Conservation (phyloP, 2,329 filamentous ascomycete genomes). For the Neonectria coccinea region DNA sequence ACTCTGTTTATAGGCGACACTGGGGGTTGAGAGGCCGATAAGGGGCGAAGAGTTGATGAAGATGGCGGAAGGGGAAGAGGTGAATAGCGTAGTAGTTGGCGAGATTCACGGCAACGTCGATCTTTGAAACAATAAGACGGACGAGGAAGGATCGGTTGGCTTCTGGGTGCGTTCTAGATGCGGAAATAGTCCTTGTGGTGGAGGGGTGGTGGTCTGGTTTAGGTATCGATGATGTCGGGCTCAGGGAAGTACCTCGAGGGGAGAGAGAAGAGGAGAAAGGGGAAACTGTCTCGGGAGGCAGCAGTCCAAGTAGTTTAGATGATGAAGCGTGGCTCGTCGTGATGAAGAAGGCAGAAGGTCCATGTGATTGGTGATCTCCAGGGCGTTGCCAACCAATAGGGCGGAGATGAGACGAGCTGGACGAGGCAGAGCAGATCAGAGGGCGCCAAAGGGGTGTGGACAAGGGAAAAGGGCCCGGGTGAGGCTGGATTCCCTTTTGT, state of each 20-base stretch:
- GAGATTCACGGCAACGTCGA: not conserved
- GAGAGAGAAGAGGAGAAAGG: conserved; percentile 39
- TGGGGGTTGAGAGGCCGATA: conserved; percentile 11
- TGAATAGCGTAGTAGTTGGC: conserved; percentile 16
- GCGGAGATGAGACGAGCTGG: conserved; percentile 48
- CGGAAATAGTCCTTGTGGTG: conserved; percentile 34
- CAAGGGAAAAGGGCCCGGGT: conserved; percentile 43
- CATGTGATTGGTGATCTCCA: conserved; percentile 52
- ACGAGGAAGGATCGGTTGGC: conserved; percentile 15
- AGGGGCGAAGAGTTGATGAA: conserved; percentile 12
- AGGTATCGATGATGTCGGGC: conserved; percentile 43
- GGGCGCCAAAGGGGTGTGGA: conserved; percentile 47
- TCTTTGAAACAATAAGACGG: conserved; percentile 13
- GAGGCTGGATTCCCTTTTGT: conserved; percentile 40
- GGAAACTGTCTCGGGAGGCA: conserved; percentile 46
- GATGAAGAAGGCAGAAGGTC: conserved; percentile 45
- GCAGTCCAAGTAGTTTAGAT: conserved; percentile 41
- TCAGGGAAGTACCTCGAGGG: conserved; percentile 37
- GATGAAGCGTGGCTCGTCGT: conserved; percentile 45
- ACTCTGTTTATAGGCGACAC: conserved; percentile 19
- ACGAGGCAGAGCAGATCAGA: conserved; percentile 49
- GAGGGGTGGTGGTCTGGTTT: conserved; percentile 39
- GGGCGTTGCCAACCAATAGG: conserved; percentile 50
- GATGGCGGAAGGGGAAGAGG: conserved; percentile 2
- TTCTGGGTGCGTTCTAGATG: conserved; percentile 28